These are phyloP conservation scores for Hemisphaericaspora xylanilytica DNA, from an alignment of 1,139 yeast species.

Conservation along the genomic window DNA sequence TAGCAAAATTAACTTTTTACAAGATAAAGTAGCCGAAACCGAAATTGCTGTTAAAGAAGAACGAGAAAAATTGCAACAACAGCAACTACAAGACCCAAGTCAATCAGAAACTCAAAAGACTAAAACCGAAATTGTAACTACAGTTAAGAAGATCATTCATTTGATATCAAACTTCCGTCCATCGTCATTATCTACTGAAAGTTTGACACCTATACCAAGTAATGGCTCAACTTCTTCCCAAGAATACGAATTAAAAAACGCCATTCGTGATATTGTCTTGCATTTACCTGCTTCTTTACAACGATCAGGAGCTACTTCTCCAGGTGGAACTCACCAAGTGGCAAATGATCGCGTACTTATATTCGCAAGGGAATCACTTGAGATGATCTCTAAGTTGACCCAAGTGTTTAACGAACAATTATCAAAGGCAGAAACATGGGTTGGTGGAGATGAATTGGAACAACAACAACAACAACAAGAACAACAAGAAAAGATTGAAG, in stretches of 20 bases:
- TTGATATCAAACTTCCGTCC: slow-evolving; percentile 88
- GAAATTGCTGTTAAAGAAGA: slow-evolving; percentile 18
- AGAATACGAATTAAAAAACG: slow-evolving; percentile 47
- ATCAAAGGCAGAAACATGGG: slow-evolving; percentile 84
- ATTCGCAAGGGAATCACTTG: slow-evolving; percentile 85
- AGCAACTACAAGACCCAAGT: slow-evolving; percentile 6
- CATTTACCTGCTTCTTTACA: slow-evolving; percentile 56
- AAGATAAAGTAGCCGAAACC: slow-evolving; percentile 35
- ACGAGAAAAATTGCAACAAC: slow-evolving; percentile 12
- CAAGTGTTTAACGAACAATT: slow-evolving; percentile 81
- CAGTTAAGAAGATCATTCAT: slow-evolving; percentile 84
- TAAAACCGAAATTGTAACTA: slow-evolving; percentile 79
- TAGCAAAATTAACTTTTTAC: slow-evolving; percentile 60
- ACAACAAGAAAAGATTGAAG: too few species aligned
- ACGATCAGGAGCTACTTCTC: slow-evolving; percentile 18
- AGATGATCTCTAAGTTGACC: slow-evolving; percentile 81
- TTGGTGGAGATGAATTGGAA: slow-evolving; percentile 40
- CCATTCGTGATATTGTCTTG: slow-evolving; percentile 76
- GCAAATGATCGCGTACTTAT: slow-evolving; percentile 66
- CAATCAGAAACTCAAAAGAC: slow-evolving; percentile 41
- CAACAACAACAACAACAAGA: slow-evolving; percentile 2
- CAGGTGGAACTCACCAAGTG: slow-evolving; percentile 4
- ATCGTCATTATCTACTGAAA: slow-evolving; percentile 43
- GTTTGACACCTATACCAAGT: slow-evolving; percentile 14
- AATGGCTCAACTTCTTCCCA: slow-evolving; percentile 12